Evolutionary conservation across 306 rosid species (phyloP).

Genomic region (Purshia tridentata): DNA sequence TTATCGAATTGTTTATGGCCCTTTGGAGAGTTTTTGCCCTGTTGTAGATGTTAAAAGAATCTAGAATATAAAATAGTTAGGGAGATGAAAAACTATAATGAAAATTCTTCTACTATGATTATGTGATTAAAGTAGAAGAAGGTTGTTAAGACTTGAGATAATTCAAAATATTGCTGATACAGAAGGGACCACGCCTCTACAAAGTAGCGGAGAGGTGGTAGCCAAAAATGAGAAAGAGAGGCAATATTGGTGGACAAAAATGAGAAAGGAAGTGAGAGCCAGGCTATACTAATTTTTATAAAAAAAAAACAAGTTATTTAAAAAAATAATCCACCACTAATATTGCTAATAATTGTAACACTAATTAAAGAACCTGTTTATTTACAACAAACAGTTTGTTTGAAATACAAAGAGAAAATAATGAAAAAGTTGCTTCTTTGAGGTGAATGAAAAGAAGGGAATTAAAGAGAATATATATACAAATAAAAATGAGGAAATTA

Average conservation of each 20-base stretch:
- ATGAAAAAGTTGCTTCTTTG: conserved; percentile 6
- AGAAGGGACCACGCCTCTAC: conserved; percentile 1
- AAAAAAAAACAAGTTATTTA: too few relatives aligned
- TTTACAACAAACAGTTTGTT: not conserved
- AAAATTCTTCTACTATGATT: not conserved
- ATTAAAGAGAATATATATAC: not conserved
- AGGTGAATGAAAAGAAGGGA: not conserved
- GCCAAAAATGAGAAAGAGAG: not conserved
- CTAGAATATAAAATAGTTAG: not conserved
- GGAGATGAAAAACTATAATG: not conserved
- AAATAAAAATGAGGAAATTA: not conserved
- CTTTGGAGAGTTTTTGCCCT: not conserved
- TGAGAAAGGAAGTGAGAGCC: too few relatives aligned
- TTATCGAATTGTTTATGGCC: not conserved
- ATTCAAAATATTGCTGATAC: not conserved
- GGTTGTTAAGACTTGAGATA: conserved; percentile 1
- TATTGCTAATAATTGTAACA: too few relatives aligned
- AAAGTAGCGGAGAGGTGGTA: conserved; percentile 1
- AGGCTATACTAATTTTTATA: too few relatives aligned
- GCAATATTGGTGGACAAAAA: too few relatives aligned
- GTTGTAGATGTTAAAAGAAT: not conserved
- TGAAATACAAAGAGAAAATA: not conserved
- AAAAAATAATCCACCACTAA: too few relatives aligned
- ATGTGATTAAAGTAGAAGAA: too few relatives aligned
- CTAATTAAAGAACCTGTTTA: too few relatives aligned